These are phyloP conservation scores for Pseudopyrenochaeta lycopersici DNA, from an alignment of 2,329 filamentous ascomycete species.

Conservation along the genomic window DNA sequence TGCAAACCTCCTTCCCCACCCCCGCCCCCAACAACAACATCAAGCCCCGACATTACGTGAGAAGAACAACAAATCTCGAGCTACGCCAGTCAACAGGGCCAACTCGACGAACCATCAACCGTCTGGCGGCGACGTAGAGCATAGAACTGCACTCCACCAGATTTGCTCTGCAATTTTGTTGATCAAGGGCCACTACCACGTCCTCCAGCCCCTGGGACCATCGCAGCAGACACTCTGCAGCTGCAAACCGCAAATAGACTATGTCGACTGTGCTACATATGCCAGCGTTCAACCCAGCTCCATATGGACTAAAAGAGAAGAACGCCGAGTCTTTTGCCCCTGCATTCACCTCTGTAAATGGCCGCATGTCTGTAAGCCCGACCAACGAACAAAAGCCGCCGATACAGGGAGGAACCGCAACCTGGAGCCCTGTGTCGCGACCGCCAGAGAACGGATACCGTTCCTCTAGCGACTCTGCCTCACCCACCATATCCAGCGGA, in stretches of 20 bases:
- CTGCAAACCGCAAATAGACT: constrained; percentile 11
- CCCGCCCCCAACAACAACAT: too few relatives aligned
- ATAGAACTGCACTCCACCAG: too few relatives aligned
- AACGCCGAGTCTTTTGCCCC: constrained; percentile 32
- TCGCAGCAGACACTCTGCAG: background rate
- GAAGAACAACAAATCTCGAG: too few relatives aligned
- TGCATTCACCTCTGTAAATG: constrained; percentile 50
- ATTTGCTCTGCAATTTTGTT: too few relatives aligned
- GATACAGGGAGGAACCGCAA: constrained; percentile 21
- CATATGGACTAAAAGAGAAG: constrained; percentile 43
- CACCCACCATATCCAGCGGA: constrained; percentile 28
- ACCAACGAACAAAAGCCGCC: constrained; percentile 33
- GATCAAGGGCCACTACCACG: too few relatives aligned
- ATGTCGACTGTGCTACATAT: constrained; percentile 49
- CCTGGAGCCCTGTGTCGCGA: constrained; percentile 26
- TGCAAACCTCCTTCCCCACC: background rate
- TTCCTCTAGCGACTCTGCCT: constrained; percentile 26
- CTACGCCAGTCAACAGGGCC: too few relatives aligned
- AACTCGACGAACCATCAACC: too few relatives aligned
- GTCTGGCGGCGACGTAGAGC: too few relatives aligned
- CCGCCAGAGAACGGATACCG: constrained; percentile 29
- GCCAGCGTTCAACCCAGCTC: constrained; percentile 36
- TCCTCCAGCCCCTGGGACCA: background rate
- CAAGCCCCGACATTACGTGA: too few relatives aligned
- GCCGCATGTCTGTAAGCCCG: constrained; percentile 37